Base-by-base conservation (phyloP, 2,329 filamentous ascomycete genomes). In the Graphilbum ipis-grandicollis region DNA sequence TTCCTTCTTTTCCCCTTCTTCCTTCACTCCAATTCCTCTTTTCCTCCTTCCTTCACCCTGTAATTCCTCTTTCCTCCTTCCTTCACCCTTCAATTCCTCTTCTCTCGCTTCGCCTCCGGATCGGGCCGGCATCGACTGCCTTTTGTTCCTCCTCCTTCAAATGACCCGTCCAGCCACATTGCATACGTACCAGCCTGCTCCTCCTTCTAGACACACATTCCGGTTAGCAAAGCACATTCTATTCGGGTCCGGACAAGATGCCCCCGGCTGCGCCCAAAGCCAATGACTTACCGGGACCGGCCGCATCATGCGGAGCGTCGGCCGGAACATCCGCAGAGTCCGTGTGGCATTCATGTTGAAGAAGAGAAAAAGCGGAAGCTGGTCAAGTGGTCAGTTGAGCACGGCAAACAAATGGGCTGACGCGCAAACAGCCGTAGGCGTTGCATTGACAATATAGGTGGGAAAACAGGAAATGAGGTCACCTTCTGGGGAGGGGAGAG, bases 231-330 rank as follows among this genome's bases (percentile, higher is more conserved):
- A n/a, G n/a, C n/a, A n/a, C n/a, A n/a, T n/a, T n/a, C n/a, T n/a
- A n/a, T n/a, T n/a, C n/a, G n/a, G n/a, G n/a, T n/a, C n/a, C n/a
- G n/a, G n/a, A n/a, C n/a, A n/a, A n/a, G n/a, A n/a, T n/a, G n/a
- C n/a, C n/a, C n/a, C n/a, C n/a, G n/a, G n/a, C n/a, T n/a, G n/a
- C n/a, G n/a, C n/a, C n/a, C n/a, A n/a, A n/a, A 13, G 12, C 13
- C 29, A 31, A 17, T 42, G 47, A 65, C 76, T 65, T 65, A 88
- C 83, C 51, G 81, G 81, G 53, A 82, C 59, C 48, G 79, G 74
- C 56, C 65, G 63, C 68, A 78, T 69, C 69, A 76, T 68, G 60
- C 71, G 70, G 57, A 60, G 60, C 47, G 73, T 74, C 47, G 71
- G 71, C 58, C 66, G 71, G 57, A 75, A 70, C 69, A 79, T 76